Conservation (phyloP, 176 grass and related monocot species). For the Ananas comosus region DNA sequence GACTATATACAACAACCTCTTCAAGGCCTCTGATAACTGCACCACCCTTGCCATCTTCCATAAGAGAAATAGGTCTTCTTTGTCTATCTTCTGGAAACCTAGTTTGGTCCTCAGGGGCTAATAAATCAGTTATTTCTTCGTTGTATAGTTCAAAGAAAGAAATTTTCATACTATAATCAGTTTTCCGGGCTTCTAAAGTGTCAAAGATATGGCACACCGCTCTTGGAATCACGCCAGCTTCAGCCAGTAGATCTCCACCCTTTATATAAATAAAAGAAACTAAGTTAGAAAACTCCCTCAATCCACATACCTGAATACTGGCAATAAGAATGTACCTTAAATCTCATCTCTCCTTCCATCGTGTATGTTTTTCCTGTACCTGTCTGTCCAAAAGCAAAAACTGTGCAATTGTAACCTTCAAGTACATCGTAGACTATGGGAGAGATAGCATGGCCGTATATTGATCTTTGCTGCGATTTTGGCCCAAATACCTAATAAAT, state of each 20-base stretch:
- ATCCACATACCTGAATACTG: not conserved
- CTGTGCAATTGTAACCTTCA: conserved; percentile 85
- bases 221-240: conserved; percentile 88
- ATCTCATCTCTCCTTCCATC: conserved; percentile 74
- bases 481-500: conserved; percentile 69
- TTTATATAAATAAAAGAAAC: conserved; percentile 13
- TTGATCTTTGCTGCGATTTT: conserved; percentile 49
- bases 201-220: conserved; percentile 69
- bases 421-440: conserved; percentile 65
- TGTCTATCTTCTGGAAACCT: conserved; percentile 55
- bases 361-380: conserved; percentile 89
- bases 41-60: conserved; percentile 85
- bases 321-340: conserved; percentile 39
- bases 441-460: conserved; percentile 59
- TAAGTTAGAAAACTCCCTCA: not conserved
- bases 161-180: conserved; percentile 72
- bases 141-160: conserved; percentile 89
- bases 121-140: conserved; percentile 75
- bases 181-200: conserved; percentile 46
- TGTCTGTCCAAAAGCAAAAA: conserved; percentile 89
- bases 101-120: conserved; percentile 54
- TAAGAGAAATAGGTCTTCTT: conserved; percentile 54
- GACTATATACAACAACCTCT: conserved; percentile 65
- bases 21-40: conserved; percentile 75
- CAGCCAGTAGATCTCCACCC: conserved; percentile 37